Conservation (phyloP, 345 rosid genomes). For the Lepidium africanum region DNA sequence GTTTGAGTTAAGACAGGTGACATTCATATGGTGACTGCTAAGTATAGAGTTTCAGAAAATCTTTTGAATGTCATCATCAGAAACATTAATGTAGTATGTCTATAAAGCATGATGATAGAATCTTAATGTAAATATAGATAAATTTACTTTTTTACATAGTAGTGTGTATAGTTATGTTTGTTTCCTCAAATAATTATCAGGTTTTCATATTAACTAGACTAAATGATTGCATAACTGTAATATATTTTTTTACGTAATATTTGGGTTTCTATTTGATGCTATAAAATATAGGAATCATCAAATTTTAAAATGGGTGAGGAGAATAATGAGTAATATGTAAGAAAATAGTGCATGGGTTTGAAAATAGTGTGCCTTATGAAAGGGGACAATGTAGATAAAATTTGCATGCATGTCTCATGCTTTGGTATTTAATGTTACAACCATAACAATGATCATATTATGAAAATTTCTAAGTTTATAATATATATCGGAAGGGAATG, state of each 20-base stretch:
- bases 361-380: conserved; percentile 9
- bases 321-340: conserved; percentile 9
- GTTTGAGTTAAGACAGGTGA: too few species aligned
- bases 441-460: conserved; percentile 13
- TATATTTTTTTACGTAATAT: not conserved
- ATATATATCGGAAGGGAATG: conserved; percentile 1
- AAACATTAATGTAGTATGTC: too few species aligned
- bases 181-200: too few species aligned
- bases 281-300: not conserved
- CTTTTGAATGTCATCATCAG: too few species aligned
- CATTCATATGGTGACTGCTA: too few species aligned
- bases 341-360: conserved; percentile 23
- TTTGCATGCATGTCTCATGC: conserved; percentile 26
- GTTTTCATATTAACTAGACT: too few species aligned
- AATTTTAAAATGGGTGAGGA: not conserved
- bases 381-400: conserved; percentile 22
- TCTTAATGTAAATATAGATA: too few species aligned
- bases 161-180: too few species aligned
- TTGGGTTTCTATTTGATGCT: not conserved
- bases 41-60: too few species aligned
- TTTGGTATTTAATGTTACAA: not conserved
- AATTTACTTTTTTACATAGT: too few species aligned
- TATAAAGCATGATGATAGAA: too few species aligned
- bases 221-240: too few species aligned
- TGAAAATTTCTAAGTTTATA: conserved; percentile 7